These are phyloP conservation scores for Chlorella sp. DNA, from an alignment of 139 green algal genomes.

Conservation along the genomic window DNA sequence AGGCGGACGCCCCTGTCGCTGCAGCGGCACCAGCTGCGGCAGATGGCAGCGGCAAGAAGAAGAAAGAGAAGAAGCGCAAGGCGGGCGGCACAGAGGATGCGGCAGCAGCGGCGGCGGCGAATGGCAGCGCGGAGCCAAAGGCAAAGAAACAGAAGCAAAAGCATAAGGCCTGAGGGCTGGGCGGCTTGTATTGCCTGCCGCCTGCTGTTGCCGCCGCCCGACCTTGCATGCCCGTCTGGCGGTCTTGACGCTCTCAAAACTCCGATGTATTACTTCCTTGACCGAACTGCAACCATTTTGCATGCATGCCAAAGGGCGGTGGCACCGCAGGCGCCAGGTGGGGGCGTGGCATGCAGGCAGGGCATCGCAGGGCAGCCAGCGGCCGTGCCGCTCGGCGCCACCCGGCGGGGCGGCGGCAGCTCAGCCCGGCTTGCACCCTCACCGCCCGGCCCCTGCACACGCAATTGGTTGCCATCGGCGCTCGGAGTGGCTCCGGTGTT, in stretches of 20 bases:
- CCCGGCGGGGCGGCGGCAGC: too few species aligned
- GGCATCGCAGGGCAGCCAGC: too few species aligned
- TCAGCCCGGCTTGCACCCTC: too few species aligned
- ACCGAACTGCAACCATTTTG: background rate
- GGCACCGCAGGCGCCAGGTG: too few species aligned
- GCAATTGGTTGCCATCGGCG: too few species aligned
- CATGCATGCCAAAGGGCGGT: too few species aligned
- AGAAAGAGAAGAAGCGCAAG: constrained; percentile 16
- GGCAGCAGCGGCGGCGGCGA: background rate
- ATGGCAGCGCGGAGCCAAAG: background rate
- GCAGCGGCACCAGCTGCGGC: background rate
- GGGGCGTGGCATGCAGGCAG: too few species aligned
- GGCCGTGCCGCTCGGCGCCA: too few species aligned
- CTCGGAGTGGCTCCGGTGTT: too few species aligned
- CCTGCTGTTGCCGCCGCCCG: background rate
- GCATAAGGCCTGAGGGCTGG: background rate
- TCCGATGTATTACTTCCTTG: too few species aligned
- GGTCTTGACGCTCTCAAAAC: background rate
- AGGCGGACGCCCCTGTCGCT: background rate
- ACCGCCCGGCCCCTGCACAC: too few species aligned
- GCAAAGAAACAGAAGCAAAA: constrained; percentile 45
- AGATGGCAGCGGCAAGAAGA: background rate
- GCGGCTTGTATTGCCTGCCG: background rate
- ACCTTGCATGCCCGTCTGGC: background rate
- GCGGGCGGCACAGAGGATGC: background rate